A percentile compares a stretch with the other conserved stretches of the same genome.
Conservation (phyloP, 805 yeast species). For the Spencermartinsiella europaea region DNA sequence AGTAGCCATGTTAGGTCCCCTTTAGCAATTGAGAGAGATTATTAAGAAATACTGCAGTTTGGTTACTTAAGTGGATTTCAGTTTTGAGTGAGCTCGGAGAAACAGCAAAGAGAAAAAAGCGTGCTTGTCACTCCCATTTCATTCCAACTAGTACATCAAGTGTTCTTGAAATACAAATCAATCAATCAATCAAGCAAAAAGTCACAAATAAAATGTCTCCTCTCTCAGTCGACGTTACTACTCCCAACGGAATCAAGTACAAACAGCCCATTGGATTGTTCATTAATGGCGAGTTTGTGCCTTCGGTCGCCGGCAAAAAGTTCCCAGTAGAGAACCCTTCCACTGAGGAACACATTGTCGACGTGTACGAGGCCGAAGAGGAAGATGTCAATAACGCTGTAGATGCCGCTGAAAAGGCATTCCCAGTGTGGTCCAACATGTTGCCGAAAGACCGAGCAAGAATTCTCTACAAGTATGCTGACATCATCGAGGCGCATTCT, state of each 20-base stretch:
- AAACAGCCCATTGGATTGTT: constrained; percentile 85
- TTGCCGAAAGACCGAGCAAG: constrained; percentile 66
- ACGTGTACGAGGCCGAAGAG: constrained; percentile 65
- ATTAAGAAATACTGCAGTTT: no score
- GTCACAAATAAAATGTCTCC: no score
- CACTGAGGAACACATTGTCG: constrained; percentile 53
- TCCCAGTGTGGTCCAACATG: constrained; percentile 62
- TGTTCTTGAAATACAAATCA: no score
- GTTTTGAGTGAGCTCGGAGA: no score
- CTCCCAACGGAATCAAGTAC: constrained; percentile 63
- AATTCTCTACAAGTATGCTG: constrained; percentile 67
- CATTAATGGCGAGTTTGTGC: constrained; percentile 77
- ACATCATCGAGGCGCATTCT: constrained; percentile 63
- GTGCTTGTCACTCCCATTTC: no score
- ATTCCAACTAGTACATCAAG: no score
- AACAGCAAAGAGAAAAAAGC: no score
- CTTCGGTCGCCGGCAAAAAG: constrained; percentile 51
- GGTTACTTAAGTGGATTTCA: no score
- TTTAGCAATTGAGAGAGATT: no score
- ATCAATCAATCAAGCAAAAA: no score
- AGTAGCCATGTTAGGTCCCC: no score
- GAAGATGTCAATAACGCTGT: constrained; percentile 81
- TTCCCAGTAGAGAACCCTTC: constrained; percentile 41
- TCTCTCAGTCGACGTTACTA: constrained; percentile 39
- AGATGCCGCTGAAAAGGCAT: constrained; percentile 74